Conservation (phyloP, 2,329 filamentous ascomycete species). For the Eurotiales sp. region DNA sequence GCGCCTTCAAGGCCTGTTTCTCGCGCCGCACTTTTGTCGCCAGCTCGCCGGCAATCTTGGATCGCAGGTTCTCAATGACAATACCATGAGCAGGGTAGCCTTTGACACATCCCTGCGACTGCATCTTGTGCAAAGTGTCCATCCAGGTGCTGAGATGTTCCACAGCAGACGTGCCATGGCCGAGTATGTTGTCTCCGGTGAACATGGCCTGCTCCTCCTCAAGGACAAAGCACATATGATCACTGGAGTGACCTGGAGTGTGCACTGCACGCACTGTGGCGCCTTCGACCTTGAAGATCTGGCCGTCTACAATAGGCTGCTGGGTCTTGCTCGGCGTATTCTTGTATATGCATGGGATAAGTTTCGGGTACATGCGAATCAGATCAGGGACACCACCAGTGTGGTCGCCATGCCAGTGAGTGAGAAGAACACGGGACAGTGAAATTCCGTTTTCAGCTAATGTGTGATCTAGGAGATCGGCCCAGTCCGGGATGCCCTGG, state of each 20-base stretch:
- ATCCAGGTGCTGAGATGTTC: constrained; percentile 40
- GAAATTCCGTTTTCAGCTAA: constrained; percentile 26
- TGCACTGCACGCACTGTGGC: constrained; percentile 41
- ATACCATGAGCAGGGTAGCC: constrained; percentile 48
- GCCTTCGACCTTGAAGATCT: constrained; percentile 37
- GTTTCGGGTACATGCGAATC: constrained; percentile 26
- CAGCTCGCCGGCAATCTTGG: constrained; percentile 39
- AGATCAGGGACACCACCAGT: constrained; percentile 42
- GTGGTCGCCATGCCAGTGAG: constrained; percentile 47
- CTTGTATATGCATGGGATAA: constrained; percentile 34
- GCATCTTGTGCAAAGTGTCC: constrained; percentile 32
- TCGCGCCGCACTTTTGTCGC: constrained; percentile 39
- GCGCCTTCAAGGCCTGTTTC: constrained; percentile 33
- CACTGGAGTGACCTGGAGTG: constrained; percentile 66
- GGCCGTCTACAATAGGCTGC: constrained; percentile 33
- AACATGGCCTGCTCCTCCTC: constrained; percentile 72
- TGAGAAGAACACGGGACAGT: constrained; percentile 42
- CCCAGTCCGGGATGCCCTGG: constrained; percentile 32
- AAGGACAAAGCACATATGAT: constrained; percentile 72
- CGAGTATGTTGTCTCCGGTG: constrained; percentile 75
- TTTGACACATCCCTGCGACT: constrained; percentile 28
- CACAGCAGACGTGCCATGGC: constrained; percentile 47
- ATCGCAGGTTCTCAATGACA: constrained; percentile 34
- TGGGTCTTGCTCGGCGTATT: constrained; percentile 29
- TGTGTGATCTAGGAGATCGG: constrained; percentile 31